phyloP scores from a whole-genome alignment of 768 basidiomycete species.

The Leucosporidium yakuticum region DNA sequence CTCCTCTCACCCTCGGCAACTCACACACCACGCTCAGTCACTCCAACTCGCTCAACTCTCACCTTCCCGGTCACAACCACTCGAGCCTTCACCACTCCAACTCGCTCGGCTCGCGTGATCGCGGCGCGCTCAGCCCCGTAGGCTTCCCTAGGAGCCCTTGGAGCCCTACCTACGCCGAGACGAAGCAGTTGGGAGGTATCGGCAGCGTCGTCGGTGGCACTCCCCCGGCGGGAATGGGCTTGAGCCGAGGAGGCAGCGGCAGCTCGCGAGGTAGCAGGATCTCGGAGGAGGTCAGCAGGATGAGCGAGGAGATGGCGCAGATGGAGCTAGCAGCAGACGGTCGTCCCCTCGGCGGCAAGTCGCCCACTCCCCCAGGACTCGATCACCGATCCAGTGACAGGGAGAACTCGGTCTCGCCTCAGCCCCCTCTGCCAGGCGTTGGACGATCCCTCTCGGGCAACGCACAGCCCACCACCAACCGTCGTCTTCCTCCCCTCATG shows the following conservation, averaged over 20 bases:
- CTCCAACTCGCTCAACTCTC: conserved; percentile 22
- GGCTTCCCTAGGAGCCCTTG: conserved; percentile 24
- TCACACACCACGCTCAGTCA: conserved; percentile 15
- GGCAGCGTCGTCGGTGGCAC: conserved; percentile 2
- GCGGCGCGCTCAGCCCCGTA: conserved; percentile 20
- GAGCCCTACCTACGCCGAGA: conserved; percentile 34
- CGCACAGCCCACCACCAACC: background rate
- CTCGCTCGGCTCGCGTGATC: conserved; percentile 11
- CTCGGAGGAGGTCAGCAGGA: conserved; percentile 5
- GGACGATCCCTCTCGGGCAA: background rate
- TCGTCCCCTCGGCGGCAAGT: background rate
- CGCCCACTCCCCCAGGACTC: background rate
- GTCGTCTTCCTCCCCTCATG: conserved; percentile 31
- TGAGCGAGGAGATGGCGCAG: conserved; percentile 15
- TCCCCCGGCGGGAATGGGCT: background rate
- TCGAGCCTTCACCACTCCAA: conserved; percentile 9
- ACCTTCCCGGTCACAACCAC: background rate
- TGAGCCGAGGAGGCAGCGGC: conserved; percentile 27
- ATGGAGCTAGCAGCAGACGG: conserved; percentile 15
- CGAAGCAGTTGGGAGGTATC: conserved; percentile 24
- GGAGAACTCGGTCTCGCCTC: background rate
- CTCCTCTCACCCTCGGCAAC: conserved; percentile 19
- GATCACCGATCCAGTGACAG: too few species aligned
- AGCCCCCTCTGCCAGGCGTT: background rate
- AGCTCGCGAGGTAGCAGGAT: conserved; percentile 18